phyloP scores from a whole-genome alignment of 2,329 filamentous ascomycete species.

The Trichophyton rubrum region DNA sequence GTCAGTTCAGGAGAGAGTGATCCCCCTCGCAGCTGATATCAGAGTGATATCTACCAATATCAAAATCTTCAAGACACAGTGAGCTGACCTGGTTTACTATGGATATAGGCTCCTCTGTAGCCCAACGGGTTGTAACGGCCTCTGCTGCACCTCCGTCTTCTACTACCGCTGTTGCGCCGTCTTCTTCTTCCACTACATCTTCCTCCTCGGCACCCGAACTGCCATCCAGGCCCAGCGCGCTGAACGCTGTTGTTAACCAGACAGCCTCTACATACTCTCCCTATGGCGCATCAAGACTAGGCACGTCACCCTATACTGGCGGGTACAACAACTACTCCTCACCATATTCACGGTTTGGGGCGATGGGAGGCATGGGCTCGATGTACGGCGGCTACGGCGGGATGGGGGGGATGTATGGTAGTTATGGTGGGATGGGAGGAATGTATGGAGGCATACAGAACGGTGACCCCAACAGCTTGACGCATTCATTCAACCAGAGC shows the following conservation, averaged over 20 bases:
- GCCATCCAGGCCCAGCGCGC: slow-evolving; percentile 66
- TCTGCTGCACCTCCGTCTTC: not conserved
- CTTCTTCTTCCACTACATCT: slow-evolving; percentile 32
- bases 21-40: not conserved
- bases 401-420: slow-evolving; percentile 37
- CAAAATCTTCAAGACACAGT: not conserved
- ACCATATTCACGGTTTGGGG: slow-evolving; percentile 42
- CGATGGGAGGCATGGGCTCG: slow-evolving; percentile 33
- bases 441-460: slow-evolving; percentile 37
- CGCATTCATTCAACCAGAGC: slow-evolving; percentile 87
- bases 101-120: not conserved
- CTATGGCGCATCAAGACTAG: slow-evolving; percentile 46
- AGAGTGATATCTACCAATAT: not conserved
- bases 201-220: slow-evolving; percentile 50
- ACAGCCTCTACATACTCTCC: slow-evolving; percentile 73
- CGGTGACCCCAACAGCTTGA: slow-evolving; percentile 70
- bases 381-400: slow-evolving; percentile 29
- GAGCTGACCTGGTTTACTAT: not conserved
- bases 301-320: slow-evolving; percentile 40
- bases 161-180: slow-evolving; percentile 26
- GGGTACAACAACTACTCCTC: slow-evolving; percentile 43
- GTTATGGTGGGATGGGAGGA: slow-evolving; percentile 31
- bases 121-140: slow-evolving; percentile 18
- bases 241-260: slow-evolving; percentile 70
- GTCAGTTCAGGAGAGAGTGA: slow-evolving; percentile 31